Evolutionary conservation across 2,329 filamentous ascomycete species (phyloP), one percentile per base, ranked within the genome.

Genomic region (Cladosporium velox): DNA sequence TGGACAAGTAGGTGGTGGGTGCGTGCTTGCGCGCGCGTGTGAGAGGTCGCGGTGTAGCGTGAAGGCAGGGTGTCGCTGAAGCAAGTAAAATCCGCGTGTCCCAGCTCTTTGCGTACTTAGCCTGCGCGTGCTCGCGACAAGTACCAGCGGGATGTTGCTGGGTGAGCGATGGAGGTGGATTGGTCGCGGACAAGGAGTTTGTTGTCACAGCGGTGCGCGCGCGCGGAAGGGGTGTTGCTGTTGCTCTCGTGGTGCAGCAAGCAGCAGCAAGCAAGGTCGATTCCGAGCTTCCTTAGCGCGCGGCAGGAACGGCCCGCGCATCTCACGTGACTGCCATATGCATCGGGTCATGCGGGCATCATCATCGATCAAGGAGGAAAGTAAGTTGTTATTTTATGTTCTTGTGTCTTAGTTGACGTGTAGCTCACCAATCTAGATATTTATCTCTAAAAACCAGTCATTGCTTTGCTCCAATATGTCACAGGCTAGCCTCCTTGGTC

Each of bases 21-120:
- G 52, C 32, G 52, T 32, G 26, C 10, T 28, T 54, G 61, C 61
- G 61, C 51, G 60, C n/a, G 61, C 47, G 44, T 26, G 59, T 49
- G 59, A 57, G 35, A 14, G 21, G 21, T 21, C 51, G 44, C 61
- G 61, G 61, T 57, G 61, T 64, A 55, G 35, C 51, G 24, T 64
- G 51, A 64, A 49, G 34, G 51, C 49, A 64, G 59, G 59, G 41
- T 44, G 60, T 55, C 49, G 60, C 60, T 63, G 51, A 41, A 64
- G 18, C 21, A 57, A 47, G 51, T 34, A 35, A 57, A 64, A 49
- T 6, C 38, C 49, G 38, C 18, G 34, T 44, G 35, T 64, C 51
- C 61, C 51, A 41, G 61, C 61, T 64, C 61, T 64, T 57, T 47
- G 61, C 61, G 61, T 64, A 64, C 61, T 64, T 64, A 64, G 61